Evolutionary conservation across 2,329 filamentous ascomycete species (phyloP), one percentile per base, ranked within the genome.

Genomic region (Mollisiaceae sp.): DNA sequence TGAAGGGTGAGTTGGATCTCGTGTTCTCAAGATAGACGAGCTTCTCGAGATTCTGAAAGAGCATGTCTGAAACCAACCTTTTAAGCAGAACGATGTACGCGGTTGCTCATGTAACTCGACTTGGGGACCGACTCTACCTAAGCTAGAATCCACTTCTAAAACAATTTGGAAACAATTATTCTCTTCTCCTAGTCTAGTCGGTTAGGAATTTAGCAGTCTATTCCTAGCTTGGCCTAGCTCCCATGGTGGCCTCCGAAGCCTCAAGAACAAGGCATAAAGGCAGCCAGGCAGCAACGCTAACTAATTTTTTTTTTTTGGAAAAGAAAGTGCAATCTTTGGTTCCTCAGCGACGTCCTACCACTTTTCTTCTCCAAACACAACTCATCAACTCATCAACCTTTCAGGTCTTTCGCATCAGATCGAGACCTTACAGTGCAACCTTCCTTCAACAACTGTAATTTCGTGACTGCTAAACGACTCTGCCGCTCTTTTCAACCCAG

Each of bases 391-490:
- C 60, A 56, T 64, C 64, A 64, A 56, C 64, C 64, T 41, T 65
- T 22, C 65, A 59, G 60, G 62, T 61, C 68, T 65, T 63, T 67
- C 68, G 47, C 69, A 74, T 72, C 71, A 43, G 62, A 32, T 22
- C 43, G 66, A 69, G 67, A 71, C 55, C 59, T 67, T 20, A 62
- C 59, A 50, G 58, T 22, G 62, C 68, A 68, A 52, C 60, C 41
- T 47, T 18, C 45, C 54, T 62, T 27, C 58, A 62, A 14, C 59
- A 41, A 66, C 39, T 66, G n/a, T 61, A 35, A 60, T 59, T 64
- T 41, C 15, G 65, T 61, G 24, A 67, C 45, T 15, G 43, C 43
- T 65, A 57, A 60, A 45, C 67, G 59, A 24, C 32, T 58, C 50
- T 35, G 62, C 47, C 58, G 54, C 62, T 67, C 68, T 69, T 66